These are phyloP conservation scores for Gautieria morchelliformis DNA, from an alignment of 768 basidiomycete genomes.

Conservation along the genomic window DNA sequence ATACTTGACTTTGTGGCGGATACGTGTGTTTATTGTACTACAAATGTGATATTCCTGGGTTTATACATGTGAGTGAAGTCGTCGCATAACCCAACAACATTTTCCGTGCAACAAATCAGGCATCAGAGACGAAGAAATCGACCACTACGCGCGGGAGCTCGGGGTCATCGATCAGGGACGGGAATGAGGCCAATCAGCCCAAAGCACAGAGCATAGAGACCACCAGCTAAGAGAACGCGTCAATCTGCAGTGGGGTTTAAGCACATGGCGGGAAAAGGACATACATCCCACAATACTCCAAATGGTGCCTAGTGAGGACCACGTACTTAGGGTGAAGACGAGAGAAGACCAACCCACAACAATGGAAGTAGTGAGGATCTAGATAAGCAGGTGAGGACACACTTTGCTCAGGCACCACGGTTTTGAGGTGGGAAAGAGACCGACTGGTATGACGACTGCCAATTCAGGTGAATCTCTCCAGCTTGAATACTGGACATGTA, in stretches of 20 bases:
- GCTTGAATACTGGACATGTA: slow-evolving; percentile 47
- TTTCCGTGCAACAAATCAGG: too few species aligned
- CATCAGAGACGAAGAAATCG: neutral
- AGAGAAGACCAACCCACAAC: slow-evolving; percentile 61
- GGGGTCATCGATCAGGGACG: slow-evolving; percentile 28
- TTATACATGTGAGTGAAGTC: too few species aligned
- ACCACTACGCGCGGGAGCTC: neutral
- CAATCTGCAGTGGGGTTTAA: neutral
- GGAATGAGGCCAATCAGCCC: slow-evolving; percentile 70
- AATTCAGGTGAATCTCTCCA: slow-evolving; percentile 67
- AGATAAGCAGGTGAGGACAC: neutral
- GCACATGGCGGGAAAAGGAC: slow-evolving; percentile 11
- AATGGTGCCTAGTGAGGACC: slow-evolving; percentile 55
- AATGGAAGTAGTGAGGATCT: slow-evolving; percentile 55
- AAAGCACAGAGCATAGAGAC: slow-evolving; percentile 59
- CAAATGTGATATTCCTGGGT: too few species aligned
- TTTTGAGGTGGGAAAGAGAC: neutral
- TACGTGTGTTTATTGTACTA: too few species aligned
- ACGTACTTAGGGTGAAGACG: slow-evolving; percentile 53
- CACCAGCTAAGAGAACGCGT: slow-evolving; percentile 14
- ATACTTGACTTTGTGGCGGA: too few species aligned
- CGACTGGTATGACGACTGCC: slow-evolving; percentile 56
- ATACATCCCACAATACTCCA: slow-evolving; percentile 55
- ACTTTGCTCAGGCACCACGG: neutral
- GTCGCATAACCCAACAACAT: too few species aligned